Evolutionary conservation across 495 filamentous ascomycete species (phyloP), one percentile per base, ranked within the genome.

Genomic region (Parathielavia appendiculata): DNA sequence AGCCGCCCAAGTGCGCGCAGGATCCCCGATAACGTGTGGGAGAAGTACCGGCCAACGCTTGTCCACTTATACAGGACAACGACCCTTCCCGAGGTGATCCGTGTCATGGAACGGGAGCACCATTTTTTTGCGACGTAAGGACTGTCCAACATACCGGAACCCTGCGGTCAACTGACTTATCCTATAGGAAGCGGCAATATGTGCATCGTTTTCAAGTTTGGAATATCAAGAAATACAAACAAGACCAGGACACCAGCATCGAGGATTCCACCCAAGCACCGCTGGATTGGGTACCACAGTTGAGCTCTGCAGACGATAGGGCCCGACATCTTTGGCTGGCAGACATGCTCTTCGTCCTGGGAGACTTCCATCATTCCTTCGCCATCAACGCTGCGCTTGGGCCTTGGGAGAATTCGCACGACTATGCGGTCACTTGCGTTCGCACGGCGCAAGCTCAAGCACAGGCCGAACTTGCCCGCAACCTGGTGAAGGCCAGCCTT

Each of bases 71-170:
- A 66, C 43, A 14, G 30, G 23, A 53, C 46, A 16, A 56, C 46
- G 36, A 56, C 56, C n/a, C 56, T 71, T 38, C 1, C 16, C 4
- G 19, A 57, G 4, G 54, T 66, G 19, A 63, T 46, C 30, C 17
- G 36, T 2, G 30, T 55, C 12, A 72, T 72, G 69, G 48, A 60
- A 47, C 39, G 40, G 14, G 35, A 67, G 10, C 22, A 69, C 30
- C 35, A 30, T 10, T 73, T 74, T 56, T 51, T 32, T 13, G 61
- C 70, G 34, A 66, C 63, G 71, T 73, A 35, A 45, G 69, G 52
- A 9, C 13, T 8, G 30, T 30, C 35, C 16, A 11, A 1, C 32
- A 36, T 6, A 16, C 1, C 5, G 0, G 6, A 39, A 14, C 22
- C 5, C 4, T 47, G 9, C 14, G 13, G 4, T 17, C 14, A 13